These are phyloP conservation scores for Chenopodium formosanum DNA, from an alignment of 148 eudicot species.

Conservation along the genomic window DNA sequence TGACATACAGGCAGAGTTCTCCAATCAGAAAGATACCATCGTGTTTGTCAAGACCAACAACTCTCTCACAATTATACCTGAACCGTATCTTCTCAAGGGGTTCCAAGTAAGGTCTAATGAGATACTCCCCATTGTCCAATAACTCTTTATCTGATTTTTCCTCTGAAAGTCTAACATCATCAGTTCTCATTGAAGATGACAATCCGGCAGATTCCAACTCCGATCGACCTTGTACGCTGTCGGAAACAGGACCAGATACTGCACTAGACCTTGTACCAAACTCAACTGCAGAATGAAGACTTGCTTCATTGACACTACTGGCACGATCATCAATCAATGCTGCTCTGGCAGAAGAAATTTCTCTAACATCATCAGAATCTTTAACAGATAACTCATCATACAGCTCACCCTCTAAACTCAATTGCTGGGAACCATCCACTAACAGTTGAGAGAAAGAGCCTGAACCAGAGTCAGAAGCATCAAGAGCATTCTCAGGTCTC, in stretches of 20 bases:
- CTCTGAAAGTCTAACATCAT: conserved; percentile 57
- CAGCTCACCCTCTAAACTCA: conserved; percentile 52
- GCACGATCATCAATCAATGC: conserved; percentile 71
- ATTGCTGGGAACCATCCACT: conserved; percentile 45
- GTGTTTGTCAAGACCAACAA: conserved; percentile 93
- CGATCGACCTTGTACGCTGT: conserved; percentile 61
- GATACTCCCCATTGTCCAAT: conserved; percentile 91
- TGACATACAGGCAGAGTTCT: conserved; percentile 81
- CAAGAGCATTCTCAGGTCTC: conserved; percentile 53
- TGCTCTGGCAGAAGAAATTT: conserved; percentile 59
- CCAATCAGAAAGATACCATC: conserved; percentile 98
- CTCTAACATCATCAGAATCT: conserved; percentile 64
- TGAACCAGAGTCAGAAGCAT: conserved; percentile 65
- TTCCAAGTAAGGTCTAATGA: conserved; percentile 87
- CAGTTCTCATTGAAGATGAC: conserved; percentile 64
- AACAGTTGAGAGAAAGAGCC: conserved; percentile 64
- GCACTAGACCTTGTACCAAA: conserved; percentile 64
- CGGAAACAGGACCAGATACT: conserved; percentile 54
- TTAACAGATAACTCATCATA: conserved; percentile 68
- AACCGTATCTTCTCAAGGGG: conserved; percentile 79
- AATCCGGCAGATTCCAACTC: conserved; percentile 64
- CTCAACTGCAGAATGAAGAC: conserved; percentile 80
- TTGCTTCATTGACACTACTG: conserved; percentile 76
- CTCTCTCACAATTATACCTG: conserved; percentile 94
- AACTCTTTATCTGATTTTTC: conserved; percentile 80